Percentiles rank a stretch among this genome's conserved stretches.
Evolutionary conservation across 2,329 filamentous ascomycete genomes (phyloP).

Genomic region (Penicillium fuscoglaucum): DNA sequence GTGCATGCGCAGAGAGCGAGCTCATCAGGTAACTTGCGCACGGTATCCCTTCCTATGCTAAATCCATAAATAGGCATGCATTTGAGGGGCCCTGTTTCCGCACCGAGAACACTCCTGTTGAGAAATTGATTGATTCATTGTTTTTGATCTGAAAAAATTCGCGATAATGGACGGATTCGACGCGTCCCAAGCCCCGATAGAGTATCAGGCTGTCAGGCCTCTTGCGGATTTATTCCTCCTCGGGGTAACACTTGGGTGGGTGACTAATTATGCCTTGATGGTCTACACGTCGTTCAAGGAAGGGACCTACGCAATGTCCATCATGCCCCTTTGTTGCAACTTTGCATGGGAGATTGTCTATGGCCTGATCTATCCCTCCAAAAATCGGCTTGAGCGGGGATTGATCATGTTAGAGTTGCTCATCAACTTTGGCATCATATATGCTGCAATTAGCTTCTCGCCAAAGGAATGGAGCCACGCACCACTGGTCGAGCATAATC

Average conservation of each 20-base stretch:
- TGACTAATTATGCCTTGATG: not conserved
- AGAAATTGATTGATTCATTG: too few relatives aligned
- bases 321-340: not conserved
- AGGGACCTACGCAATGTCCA: too few relatives aligned
- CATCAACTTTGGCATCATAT: not conserved
- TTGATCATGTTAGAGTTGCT: not conserved
- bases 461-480: too few relatives aligned
- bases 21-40: too few relatives aligned
- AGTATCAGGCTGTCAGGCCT: not conserved
- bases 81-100: too few relatives aligned
- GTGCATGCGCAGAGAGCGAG: too few relatives aligned
- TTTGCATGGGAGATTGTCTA: not conserved
- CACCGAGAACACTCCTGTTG: too few relatives aligned
- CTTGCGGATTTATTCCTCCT: not conserved
- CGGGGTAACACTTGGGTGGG: too few relatives aligned
- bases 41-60: too few relatives aligned
- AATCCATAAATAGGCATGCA: too few relatives aligned
- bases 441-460: not conserved
- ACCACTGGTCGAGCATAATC: not conserved
- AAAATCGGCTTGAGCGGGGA: not conserved
- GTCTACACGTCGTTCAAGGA: not conserved
- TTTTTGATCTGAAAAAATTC: too few relatives aligned
- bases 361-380: not conserved
- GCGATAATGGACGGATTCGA: too few relatives aligned
- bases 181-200: not conserved